Evolutionary conservation across 495 filamentous ascomycete genomes (phyloP).

Genomic region (Podospora tetraspora): DNA sequence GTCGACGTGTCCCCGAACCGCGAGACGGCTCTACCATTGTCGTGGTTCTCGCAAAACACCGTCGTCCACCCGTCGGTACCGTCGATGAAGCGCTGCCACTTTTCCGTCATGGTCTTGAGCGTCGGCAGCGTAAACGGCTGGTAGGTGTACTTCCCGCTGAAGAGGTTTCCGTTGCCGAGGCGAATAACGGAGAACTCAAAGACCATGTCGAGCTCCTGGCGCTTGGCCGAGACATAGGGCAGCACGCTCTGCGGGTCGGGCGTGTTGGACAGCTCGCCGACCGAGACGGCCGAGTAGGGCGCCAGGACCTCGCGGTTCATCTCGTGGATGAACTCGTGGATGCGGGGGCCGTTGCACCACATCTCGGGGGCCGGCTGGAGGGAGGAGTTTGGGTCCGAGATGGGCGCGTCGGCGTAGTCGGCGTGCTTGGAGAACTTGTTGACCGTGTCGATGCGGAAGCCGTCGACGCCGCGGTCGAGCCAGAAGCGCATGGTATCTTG

Average conservation of each 20-base stretch:
- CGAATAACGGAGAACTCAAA: constrained; percentile 67
- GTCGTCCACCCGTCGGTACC: constrained; percentile 66
- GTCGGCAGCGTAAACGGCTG: constrained; percentile 46
- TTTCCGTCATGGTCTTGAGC: constrained; percentile 54
- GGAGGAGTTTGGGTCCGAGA: constrained; percentile 38
- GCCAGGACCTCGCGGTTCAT: constrained; percentile 56
- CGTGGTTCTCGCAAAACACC: constrained; percentile 69
- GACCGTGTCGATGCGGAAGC: constrained; percentile 65
- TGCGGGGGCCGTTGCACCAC: constrained; percentile 59
- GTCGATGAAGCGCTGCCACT: constrained; percentile 65
- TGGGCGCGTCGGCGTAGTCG: constrained; percentile 55
- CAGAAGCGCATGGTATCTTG: constrained; percentile 63
- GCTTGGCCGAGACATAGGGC: constrained; percentile 51
- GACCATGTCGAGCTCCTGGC: constrained; percentile 66
- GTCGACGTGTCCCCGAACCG: constrained; percentile 46
- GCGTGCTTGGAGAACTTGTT: constrained; percentile 62
- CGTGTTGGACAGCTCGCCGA: constrained; percentile 66
- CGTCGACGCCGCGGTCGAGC: constrained; percentile 61
- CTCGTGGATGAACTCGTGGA: constrained; percentile 61
- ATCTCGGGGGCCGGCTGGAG: constrained; percentile 45
- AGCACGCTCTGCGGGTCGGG: constrained; percentile 54
- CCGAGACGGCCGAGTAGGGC: constrained; percentile 61
- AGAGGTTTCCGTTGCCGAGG: constrained; percentile 46
- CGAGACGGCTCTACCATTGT: constrained; percentile 60
- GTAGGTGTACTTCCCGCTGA: constrained; percentile 35